Evolutionary conservation across 2,329 filamentous ascomycete species (phyloP), one percentile per base, ranked within the genome.

Genomic region (Aspergillus sp.): DNA sequence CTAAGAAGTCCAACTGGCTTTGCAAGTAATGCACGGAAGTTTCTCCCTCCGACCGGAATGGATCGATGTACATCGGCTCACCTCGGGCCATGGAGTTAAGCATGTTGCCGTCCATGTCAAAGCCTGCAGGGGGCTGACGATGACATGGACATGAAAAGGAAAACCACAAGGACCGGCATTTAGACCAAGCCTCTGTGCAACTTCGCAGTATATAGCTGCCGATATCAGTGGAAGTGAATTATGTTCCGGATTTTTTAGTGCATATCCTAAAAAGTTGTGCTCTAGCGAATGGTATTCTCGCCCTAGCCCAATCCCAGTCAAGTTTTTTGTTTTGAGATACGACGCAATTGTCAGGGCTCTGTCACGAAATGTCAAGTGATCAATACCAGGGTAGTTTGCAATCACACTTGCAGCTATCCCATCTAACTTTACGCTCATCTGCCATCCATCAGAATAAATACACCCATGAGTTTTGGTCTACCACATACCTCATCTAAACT

Each of bases 241-340:
- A 57, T 95, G 89, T 0, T 78, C 76, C 6, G 78, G 69, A 39
- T 86, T 82, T 31, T 81, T 82, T 35, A 97, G 72, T 4, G 87
- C 88, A 48, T 94, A 75, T 7, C 89, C 89, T 44, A 98, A 82
- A 55, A 95, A 87, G 56, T 88, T 94, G 65, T 97, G 95, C 49
- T 87, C 81, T 45, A 97, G 68, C 46, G 85, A 83, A 54, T 88
- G 82, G 61, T 93, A 96, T 43, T 85, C 80, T 34, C 72, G 62
- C 6, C 81, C 78, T n/a, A 81, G 69, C n/a, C 76, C 73, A 44
- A 89, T 77, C 36, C 90, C 90, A 1, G 80, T 81, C 52, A 95
- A 77, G 43, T 86, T 81, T 32, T 82, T 77, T 3, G 67, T 62
- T 43, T 83, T 79, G 36, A 97, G 70, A 74, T 86, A 95, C 7